Base-by-base conservation (phyloP, 495 filamentous ascomycete genomes). In the Hamigera avellanea region DNA sequence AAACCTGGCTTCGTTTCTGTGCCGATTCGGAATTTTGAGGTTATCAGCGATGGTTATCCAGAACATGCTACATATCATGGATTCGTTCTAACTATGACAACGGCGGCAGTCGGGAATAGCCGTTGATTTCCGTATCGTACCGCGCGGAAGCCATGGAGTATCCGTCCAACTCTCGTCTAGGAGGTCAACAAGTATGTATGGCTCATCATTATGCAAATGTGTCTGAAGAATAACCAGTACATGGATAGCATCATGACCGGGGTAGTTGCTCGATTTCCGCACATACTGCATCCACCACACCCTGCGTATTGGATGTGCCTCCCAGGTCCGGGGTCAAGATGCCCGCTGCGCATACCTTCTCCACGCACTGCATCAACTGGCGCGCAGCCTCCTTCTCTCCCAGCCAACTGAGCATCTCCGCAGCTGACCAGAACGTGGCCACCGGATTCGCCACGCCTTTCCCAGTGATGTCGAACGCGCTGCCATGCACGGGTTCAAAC, bases 371-470 rank as follows among this genome's bases (percentile, higher is more conserved):
- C 65, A 80, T 67, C 33, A 81, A 46, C 28, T 50, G 45, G 32
- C 60, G 58, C 1, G 67, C 69, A 12, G 71, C 73, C 25, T 58
- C 54, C 26, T 64, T 59, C 50, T 73, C 56, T 0, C 73, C 73
- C 15, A 81, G 38, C 75, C 74, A 80, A 15, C 55, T 49, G 17
- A 81, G 56, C 76, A 81, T 81, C 51, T 79, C 74, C 4, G 66
- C 67, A 6, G 64, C 71, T 0, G 70, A 72, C 76, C 75, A 79
- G 44, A 81, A 73, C 4, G 75, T 75, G 6, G 63, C 78, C 1
- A 82, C 64, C 0, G 78, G 77, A 44, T 83, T 83, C 17, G 78
- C 78, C 30, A 59, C 28, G 0, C 75, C 76, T 48, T 78, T 76
- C 0, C 78, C 78, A 3, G 72, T 73, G 23, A 83, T 80, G 49